Evolutionary conservation across 768 basidiomycete species (phyloP).

Genomic region (Leccinum subgranulosum): DNA sequence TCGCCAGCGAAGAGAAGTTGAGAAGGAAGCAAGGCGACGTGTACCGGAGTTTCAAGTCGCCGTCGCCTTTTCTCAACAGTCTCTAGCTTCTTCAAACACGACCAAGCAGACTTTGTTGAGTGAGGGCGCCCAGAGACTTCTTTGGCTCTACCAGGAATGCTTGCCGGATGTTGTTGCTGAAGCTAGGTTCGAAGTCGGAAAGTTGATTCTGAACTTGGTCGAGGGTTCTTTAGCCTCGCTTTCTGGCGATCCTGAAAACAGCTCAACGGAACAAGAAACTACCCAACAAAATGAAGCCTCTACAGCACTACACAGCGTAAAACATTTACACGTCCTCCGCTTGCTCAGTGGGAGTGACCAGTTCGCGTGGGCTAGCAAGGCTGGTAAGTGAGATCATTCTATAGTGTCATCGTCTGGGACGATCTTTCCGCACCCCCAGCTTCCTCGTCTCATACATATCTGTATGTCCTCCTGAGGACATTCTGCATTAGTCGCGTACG

Average conservation of each 20-base stretch:
- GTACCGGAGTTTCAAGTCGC: slow-evolving; percentile 88
- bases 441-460: slow-evolving; percentile 56
- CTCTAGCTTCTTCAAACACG: slow-evolving; percentile 27
- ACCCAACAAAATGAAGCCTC: slow-evolving; percentile 13
- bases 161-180: slow-evolving; percentile 74
- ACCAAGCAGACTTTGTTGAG: slow-evolving; percentile 60
- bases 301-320: slow-evolving; percentile 45
- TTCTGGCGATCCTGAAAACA: slow-evolving; percentile 3
- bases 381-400: slow-evolving; percentile 44
- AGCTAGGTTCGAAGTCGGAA: slow-evolving; percentile 83
- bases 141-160: slow-evolving; percentile 83
- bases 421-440: slow-evolving; percentile 23
- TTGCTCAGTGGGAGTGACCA: slow-evolving; percentile 75
- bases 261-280: slow-evolving; percentile 11
- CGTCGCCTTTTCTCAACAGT: slow-evolving; percentile 73
- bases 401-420: neutral
- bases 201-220: slow-evolving; percentile 55
- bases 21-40: slow-evolving; percentile 67
- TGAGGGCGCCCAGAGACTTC: slow-evolving; percentile 75
- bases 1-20: slow-evolving; percentile 62
- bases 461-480: slow-evolving; percentile 69
- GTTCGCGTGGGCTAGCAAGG: slow-evolving; percentile 75
- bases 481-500: slow-evolving; percentile 49
- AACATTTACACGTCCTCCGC: slow-evolving; percentile 75
- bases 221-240: slow-evolving; percentile 27